These are phyloP conservation scores for Millerozyma acaciae DNA, from an alignment of 805 yeast species.

Conservation along the genomic window DNA sequence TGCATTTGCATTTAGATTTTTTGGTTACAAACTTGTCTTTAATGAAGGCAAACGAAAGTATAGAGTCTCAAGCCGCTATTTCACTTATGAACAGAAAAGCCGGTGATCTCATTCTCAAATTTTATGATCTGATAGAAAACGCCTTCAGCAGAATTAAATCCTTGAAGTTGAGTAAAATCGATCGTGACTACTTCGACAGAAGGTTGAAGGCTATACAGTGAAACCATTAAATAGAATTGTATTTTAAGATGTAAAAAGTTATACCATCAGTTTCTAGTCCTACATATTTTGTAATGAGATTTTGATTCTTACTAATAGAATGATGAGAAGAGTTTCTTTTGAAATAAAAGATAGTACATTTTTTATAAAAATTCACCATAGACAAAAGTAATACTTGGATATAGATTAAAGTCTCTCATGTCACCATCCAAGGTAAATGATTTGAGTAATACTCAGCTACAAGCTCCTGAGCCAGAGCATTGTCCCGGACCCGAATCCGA, in stretches of 20 bases:
- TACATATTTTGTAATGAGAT: too few species aligned
- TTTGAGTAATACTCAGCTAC: conserved; percentile 14
- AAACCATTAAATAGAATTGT: too few species aligned
- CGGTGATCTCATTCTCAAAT: conserved; percentile 37
- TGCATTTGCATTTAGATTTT: conserved; percentile 22
- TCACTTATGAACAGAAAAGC: conserved; percentile 50
- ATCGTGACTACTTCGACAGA: conserved; percentile 29
- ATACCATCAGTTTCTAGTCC: not conserved
- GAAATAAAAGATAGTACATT: too few species aligned
- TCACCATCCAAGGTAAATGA: conserved; percentile 20
- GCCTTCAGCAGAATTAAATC: conserved; percentile 30
- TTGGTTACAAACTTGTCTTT: conserved; percentile 46
- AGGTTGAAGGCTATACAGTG: too few species aligned
- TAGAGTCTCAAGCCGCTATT: conserved; percentile 44
- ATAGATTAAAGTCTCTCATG: too few species aligned
- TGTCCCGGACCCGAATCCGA: conserved; percentile 99
- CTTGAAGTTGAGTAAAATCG: conserved; percentile 46
- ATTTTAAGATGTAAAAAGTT: conserved; percentile 2
- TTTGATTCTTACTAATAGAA: too few species aligned
- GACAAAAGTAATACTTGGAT: not conserved
- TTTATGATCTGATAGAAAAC: conserved; percentile 12
- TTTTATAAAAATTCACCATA: not conserved
- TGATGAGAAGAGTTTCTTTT: too few species aligned
- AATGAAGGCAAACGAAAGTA: conserved; percentile 24
- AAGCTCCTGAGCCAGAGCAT: conserved; percentile 89